These are phyloP conservation scores for Aureobasidium namibiae DNA, from an alignment of 2,329 filamentous ascomycete genomes.

Conservation along the genomic window DNA sequence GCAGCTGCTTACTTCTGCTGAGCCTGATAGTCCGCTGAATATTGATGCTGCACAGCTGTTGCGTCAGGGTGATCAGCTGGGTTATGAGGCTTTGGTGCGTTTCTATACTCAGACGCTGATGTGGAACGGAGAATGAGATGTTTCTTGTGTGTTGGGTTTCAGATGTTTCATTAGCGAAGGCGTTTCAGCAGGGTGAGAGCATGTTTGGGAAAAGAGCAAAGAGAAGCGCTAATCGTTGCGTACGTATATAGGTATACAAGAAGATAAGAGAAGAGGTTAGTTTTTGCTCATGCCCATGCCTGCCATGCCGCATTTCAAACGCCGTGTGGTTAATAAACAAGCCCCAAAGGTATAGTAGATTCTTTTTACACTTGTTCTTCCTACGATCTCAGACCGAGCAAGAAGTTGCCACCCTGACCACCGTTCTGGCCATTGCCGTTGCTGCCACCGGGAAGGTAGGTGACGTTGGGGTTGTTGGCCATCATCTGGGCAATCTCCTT, in stretches of 20 bases:
- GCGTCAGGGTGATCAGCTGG: conserved; percentile 58
- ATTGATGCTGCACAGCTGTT: conserved; percentile 68
- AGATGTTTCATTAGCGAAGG: neutral
- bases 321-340: conserved; percentile 7
- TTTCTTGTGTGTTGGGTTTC: neutral
- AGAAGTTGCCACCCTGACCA: conserved; percentile 46
- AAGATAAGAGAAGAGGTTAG: conserved; percentile 12
- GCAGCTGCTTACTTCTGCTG: conserved; percentile 60
- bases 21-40: conserved; percentile 68
- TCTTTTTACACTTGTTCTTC: neutral
- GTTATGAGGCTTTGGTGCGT: conserved; percentile 61
- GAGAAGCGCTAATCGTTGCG: conserved; percentile 7
- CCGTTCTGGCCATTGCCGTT: conserved; percentile 46
- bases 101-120: conserved; percentile 56
- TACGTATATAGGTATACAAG: conserved; percentile 8
- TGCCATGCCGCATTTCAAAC: conserved; percentile 11
- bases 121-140: conserved; percentile 23
- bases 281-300: conserved; percentile 11
- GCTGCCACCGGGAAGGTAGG: conserved; percentile 74
- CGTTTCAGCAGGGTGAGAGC: neutral
- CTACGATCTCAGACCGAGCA: conserved; percentile 56
- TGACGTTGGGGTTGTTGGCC: conserved; percentile 86
- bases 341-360: neutral
- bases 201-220: neutral
- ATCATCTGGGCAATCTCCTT: conserved; percentile 91